These are phyloP conservation scores for Thermothielavioides terrestris DNA, from an alignment of 495 filamentous ascomycete genomes.

Conservation along the genomic window DNA sequence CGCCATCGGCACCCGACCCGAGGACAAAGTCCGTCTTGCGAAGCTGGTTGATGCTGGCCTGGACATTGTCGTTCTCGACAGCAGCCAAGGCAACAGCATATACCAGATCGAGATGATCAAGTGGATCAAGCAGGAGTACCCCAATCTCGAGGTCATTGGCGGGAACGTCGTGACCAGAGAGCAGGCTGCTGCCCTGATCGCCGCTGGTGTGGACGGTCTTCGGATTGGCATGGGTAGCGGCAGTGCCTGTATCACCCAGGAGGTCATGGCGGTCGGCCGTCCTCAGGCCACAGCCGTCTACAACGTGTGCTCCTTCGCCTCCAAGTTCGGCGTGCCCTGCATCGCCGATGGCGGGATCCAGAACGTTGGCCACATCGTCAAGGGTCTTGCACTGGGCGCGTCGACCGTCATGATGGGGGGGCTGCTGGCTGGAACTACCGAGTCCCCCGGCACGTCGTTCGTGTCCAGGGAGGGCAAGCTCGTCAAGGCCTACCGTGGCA, in stretches of 20 bases:
- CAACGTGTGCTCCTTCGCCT: constrained; percentile 80
- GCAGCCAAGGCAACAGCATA: constrained; percentile 92
- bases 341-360: constrained; percentile 98
- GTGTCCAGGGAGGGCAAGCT: constrained; percentile 91
- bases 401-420: constrained; percentile 99
- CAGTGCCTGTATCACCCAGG: constrained; percentile 97
- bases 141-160: constrained; percentile 84
- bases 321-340: constrained; percentile 90
- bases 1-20: constrained; percentile 86
- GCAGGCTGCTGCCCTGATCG: constrained; percentile 86
- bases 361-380: constrained; percentile 98
- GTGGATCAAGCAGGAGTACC: constrained; percentile 81
- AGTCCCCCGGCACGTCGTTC: constrained; percentile 94
- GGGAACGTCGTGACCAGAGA: constrained; percentile 97
- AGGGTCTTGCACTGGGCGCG: constrained; percentile 89
- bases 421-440: constrained; percentile 91
- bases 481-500: constrained; percentile 97
- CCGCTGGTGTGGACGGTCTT: constrained; percentile 89
- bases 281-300: constrained; percentile 90
- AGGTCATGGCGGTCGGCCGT: constrained; percentile 97
- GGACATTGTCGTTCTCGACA: constrained; percentile 92
- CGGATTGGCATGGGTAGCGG: constrained; percentile 99
- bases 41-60: constrained; percentile 89
- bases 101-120: constrained; percentile 97
- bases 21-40: constrained; percentile 79